phyloP scores from a whole-genome alignment of 192 early-diverging fungal genomes.

The Spinellus fusiger region DNA sequence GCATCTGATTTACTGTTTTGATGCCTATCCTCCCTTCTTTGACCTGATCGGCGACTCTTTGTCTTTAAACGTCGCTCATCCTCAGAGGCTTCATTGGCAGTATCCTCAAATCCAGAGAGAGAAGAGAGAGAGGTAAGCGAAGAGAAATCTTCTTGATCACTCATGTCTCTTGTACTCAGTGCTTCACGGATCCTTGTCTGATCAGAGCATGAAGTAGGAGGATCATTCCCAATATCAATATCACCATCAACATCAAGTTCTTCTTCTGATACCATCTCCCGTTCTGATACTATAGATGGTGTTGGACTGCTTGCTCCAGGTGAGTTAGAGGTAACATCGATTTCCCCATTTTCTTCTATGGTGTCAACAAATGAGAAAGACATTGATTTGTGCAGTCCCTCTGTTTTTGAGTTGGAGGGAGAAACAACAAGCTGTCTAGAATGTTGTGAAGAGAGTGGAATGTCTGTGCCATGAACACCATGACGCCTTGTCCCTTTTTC shows the following conservation, averaged over 20 bases:
- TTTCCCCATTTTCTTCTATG: slow-evolving; percentile 14
- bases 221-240: slow-evolving; percentile 26
- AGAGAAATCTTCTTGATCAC: not conserved
- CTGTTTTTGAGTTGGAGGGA: not conserved
- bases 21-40: not conserved
- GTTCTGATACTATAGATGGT: not conserved
- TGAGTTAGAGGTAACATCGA: slow-evolving; percentile 23
- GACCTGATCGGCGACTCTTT: not conserved
- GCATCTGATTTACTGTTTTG: not conserved
- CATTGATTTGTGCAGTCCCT: not conserved
- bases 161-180: not conserved
- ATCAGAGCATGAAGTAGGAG: slow-evolving; percentile 13
- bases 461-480: not conserved
- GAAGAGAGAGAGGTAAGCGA: slow-evolving; percentile 4
- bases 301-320: not conserved
- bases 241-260: slow-evolving; percentile 12
- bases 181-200: not conserved
- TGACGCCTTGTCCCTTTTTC: not conserved
- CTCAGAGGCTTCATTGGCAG: not conserved
- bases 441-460: not conserved
- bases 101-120: slow-evolving; percentile 3
- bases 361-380: not conserved
- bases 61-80: not conserved
- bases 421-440: not conserved
- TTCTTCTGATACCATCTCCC: not conserved